Evolutionary conservation across 176 grass and related monocot genomes (phyloP).

Genomic region (Triticum urartu): DNA sequence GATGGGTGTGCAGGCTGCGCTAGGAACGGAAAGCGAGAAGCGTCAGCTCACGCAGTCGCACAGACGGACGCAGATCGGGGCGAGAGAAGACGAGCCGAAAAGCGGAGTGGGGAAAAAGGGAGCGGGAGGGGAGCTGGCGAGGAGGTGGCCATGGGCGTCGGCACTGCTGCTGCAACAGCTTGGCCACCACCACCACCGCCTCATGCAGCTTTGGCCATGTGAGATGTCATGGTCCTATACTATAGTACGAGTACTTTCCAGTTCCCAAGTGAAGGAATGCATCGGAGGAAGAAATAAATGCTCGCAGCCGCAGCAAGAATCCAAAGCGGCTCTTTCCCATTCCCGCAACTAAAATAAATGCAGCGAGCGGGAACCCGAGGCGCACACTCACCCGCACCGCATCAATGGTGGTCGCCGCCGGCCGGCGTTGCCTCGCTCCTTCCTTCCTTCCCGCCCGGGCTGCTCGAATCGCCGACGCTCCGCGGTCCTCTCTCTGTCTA

Average conservation of each 20-base stretch:
- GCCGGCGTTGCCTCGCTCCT: neutral
- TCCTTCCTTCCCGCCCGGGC: neutral
- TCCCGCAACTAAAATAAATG: neutral
- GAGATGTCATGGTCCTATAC: conserved; percentile 11
- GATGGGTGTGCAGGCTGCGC: conserved; percentile 14
- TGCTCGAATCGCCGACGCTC: neutral
- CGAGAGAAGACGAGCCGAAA: conserved; percentile 21
- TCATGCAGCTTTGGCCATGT: conserved; percentile 38
- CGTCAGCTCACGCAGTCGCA: conserved; percentile 23
- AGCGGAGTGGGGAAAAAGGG: neutral
- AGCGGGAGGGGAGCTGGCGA: neutral
- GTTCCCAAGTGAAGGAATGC: neutral
- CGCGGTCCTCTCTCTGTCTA: neutral
- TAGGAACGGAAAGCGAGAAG: conserved; percentile 16
- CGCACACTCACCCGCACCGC: neutral
- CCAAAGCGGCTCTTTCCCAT: conserved; percentile 23
- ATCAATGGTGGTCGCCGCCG: neutral
- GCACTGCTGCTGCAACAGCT: conserved; percentile 24
- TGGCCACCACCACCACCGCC: conserved; percentile 21
- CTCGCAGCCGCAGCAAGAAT: conserved; percentile 23
- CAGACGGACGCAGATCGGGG: neutral
- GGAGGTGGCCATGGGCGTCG: conserved; percentile 18
- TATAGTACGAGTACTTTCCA: conserved; percentile 15
- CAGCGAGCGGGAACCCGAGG: neutral
- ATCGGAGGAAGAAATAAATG: conserved; percentile 22